Base-by-base conservation (phyloP, 2,329 filamentous ascomycete species). In the Sclerotinia spermophila region DNA sequence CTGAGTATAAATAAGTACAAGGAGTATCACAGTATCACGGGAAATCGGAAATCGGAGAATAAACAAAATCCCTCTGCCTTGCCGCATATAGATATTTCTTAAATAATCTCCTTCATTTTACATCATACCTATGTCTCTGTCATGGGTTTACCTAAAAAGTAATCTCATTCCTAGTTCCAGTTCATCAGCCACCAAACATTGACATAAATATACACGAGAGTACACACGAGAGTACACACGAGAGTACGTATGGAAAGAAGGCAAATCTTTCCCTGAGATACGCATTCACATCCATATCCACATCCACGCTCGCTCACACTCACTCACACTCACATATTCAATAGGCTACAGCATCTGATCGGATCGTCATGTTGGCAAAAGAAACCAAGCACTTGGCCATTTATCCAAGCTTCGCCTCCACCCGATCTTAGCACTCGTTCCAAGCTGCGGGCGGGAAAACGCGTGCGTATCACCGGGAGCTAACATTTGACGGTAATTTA, bases 21-120 rank as follows among this genome's bases (percentile, higher is more conserved):
- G n/a, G n/a, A n/a, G n/a, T n/a, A n/a, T n/a, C 48, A 27, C 48
- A 53, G n/a, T 53, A 53, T 8, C 13, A 53, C n/a, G 13, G 48
- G 17, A n/a, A 53, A 53, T 53, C 56, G 58, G 35, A 60, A 60
- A 60, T 40, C 58, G 58, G 58, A 60, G 42, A 27, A 24, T 60
- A 27, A 42, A 42, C 42, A 27, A 60, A 27, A 40, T 38, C 38
- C 24, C 55, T 58, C 15, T 38, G 24, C n/a, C 56, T 60, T 60
- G 11, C 58, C 10, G 55, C 33, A n/a, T 58, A 35, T 35, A 13
- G 21, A 58, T 15, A n/a, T 53, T 53, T n/a, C 27, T 53, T 7
- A 38, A 35, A 56, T 56, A 56, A 56, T 56, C 53, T 56, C 53
- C 53, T 56, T 21, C 27, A 21, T 35, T 56, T 56, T 35, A 35